Conservation (phyloP, 1,139 yeast genomes). For the Spathaspora sp. region DNA sequence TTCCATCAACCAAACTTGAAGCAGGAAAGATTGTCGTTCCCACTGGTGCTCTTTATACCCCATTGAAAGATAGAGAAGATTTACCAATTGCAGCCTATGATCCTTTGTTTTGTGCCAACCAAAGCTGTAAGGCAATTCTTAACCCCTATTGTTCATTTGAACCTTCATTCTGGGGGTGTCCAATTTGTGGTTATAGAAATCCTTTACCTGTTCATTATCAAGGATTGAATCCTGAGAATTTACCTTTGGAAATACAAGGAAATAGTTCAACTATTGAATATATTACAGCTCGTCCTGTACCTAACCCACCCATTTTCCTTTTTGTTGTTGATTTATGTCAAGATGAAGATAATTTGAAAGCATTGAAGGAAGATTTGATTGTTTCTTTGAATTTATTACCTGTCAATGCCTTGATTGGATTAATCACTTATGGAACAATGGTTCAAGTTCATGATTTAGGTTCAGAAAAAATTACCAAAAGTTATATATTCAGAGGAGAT, state of each 20-base stretch:
- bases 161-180: constrained; percentile 87
- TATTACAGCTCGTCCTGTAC: constrained; percentile 83
- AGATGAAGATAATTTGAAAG: constrained; percentile 87
- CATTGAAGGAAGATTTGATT: constrained; percentile 83
- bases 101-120: constrained; percentile 80
- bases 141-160: constrained; percentile 90
- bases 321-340: constrained; percentile 93
- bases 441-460: constrained; percentile 93
- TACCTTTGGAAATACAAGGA: constrained; percentile 84
- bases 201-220: constrained; percentile 89
- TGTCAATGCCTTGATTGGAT: constrained; percentile 88
- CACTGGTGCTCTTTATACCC: constrained; percentile 91
- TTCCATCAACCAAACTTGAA: constrained; percentile 86
- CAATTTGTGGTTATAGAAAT: constrained; percentile 78
- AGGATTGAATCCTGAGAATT: constrained; percentile 75
- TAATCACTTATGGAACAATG: constrained; percentile 92
- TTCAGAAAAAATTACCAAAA: constrained; percentile 71
- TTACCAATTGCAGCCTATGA: constrained; percentile 84
- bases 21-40: constrained; percentile 94
- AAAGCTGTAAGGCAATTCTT: constrained; percentile 80
- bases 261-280: constrained; percentile 88
- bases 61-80: constrained; percentile 77
- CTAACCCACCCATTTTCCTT: constrained; percentile 87
- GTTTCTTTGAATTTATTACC: constrained; percentile 84
- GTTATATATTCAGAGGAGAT: constrained; percentile 90